Evolutionary conservation across 1,139 yeast genomes (phyloP).

Genomic region (Lizanozyma gosingica): DNA sequence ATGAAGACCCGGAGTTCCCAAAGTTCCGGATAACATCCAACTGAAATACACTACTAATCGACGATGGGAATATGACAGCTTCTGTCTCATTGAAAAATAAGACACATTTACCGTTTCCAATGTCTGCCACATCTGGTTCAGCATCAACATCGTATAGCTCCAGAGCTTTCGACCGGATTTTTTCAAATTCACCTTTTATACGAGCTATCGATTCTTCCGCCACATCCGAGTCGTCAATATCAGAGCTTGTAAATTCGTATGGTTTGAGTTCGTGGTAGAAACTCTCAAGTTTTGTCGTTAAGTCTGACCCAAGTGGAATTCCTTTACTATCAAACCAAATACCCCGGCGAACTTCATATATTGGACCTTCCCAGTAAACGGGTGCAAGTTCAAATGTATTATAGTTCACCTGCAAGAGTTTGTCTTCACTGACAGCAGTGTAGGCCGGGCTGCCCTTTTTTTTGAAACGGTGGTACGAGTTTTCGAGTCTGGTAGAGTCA

Average conservation of each 20-base stretch:
- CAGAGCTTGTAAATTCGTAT: conserved; percentile 11
- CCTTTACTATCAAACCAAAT: conserved; percentile 68
- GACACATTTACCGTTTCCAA: conserved; percentile 23
- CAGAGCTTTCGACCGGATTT: conserved; percentile 1
- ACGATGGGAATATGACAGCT: conserved; percentile 32
- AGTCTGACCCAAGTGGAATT: conserved; percentile 43
- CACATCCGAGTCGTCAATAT: conserved; percentile 4
- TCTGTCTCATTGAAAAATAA: conserved; percentile 23
- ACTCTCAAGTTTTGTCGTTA: conserved; percentile 53
- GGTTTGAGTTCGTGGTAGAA: conserved; percentile 35
- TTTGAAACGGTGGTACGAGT: conserved; percentile 22
- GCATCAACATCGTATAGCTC: conserved; percentile 9
- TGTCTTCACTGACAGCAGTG: conserved; percentile 72
- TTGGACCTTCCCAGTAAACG: conserved; percentile 85
- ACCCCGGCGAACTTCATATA: conserved; percentile 76
- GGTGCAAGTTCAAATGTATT: conserved; percentile 48
- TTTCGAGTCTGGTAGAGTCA: conserved; percentile 59
- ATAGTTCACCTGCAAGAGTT: conserved; percentile 64
- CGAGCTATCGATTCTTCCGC: conserved; percentile 6
- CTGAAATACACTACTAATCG: conserved; percentile 26
- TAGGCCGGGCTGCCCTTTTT: conserved; percentile 1
- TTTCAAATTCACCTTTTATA: conserved; percentile 5
- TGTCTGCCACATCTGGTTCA: conserved; percentile 23
- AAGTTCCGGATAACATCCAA: conserved; percentile 30
- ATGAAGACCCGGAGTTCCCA: conserved; percentile 19